Conservation (phyloP, 169 alveolate species). For the Neospora caninum region DNA sequence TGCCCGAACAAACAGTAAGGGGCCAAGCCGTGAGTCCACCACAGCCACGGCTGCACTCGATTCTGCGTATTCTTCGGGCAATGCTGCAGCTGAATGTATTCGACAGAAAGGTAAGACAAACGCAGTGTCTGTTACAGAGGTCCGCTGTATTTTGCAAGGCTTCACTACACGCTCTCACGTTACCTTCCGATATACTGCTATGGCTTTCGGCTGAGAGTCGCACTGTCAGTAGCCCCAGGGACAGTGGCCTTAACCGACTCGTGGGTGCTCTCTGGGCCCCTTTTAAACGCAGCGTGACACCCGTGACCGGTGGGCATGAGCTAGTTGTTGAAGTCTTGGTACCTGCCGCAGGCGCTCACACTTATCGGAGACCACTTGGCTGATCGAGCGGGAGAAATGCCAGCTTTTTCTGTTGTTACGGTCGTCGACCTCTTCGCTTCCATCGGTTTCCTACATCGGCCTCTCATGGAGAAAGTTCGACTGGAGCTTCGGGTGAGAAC, state of each 20-base stretch:
- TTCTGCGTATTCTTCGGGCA: background rate
- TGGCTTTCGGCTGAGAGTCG: no score
- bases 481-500: background rate
- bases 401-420: background rate
- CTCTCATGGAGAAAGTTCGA: background rate
- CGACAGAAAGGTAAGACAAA: background rate
- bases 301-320: background rate
- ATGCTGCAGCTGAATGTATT: constrained; percentile 21
- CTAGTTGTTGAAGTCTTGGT: background rate
- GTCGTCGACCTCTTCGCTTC: constrained; percentile 4
- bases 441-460: background rate
- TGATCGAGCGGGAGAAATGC: background rate
- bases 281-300: background rate
- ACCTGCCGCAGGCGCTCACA: background rate
- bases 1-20: background rate
- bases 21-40: background rate
- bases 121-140: no score
- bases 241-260: no score
- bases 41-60: background rate
- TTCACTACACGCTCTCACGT: no score
- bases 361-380: constrained; percentile 15
- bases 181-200: no score
- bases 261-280: no score
- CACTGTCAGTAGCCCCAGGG: no score
- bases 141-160: no score